Conservation (phyloP, 495 filamentous ascomycete genomes). For the Aspergillus bertholletiae region DNA sequence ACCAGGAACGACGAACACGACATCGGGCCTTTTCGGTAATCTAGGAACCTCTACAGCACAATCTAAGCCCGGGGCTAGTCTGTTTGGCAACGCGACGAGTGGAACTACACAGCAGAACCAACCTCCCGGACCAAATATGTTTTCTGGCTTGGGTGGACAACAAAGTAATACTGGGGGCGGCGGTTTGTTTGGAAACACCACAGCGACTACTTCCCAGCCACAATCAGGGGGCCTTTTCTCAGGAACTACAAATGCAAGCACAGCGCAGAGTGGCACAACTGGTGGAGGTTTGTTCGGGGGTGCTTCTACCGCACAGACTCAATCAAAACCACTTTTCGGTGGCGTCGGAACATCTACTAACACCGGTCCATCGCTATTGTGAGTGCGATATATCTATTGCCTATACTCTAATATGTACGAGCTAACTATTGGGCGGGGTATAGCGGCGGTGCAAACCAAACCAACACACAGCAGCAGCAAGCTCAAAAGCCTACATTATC, state of each 20-base stretch:
- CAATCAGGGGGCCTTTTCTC: slow-evolving; percentile 43
- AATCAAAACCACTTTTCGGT: slow-evolving; percentile 35
- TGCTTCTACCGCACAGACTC: slow-evolving; percentile 32
- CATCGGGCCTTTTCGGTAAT: slow-evolving; percentile 41
- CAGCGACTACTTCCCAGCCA: slow-evolving; percentile 40
- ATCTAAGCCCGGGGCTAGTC: slow-evolving; percentile 38
- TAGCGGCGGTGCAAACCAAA: slow-evolving; percentile 23
- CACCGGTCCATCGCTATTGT: slow-evolving; percentile 47
- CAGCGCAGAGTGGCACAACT: slow-evolving; percentile 30
- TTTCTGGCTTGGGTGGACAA: slow-evolving; percentile 28
- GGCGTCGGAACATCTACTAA: slow-evolving; percentile 26
- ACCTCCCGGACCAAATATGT: slow-evolving; percentile 40
- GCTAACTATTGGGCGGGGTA: slow-evolving; percentile 11
- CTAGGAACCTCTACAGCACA: slow-evolving; percentile 29
- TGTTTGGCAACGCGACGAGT: slow-evolving; percentile 41
- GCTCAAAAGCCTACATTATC: slow-evolving; percentile 37
- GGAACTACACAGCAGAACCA: slow-evolving; percentile 30
- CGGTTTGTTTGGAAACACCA: slow-evolving; percentile 50
- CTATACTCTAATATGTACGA: slow-evolving; percentile 10
- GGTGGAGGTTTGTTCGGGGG: slow-evolving; percentile 33
- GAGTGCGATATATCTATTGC: slow-evolving; percentile 25
- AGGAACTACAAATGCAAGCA: slow-evolving; percentile 34
- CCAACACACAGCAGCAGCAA: slow-evolving; percentile 27
- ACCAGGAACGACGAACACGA: slow-evolving; percentile 22
- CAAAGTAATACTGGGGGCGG: slow-evolving; percentile 25